A percentile compares a stretch with the other conserved stretches of the same genome.
phyloP scores from a whole-genome alignment of 495 filamentous ascomycete species.

The Schizothecium vesticola region DNA sequence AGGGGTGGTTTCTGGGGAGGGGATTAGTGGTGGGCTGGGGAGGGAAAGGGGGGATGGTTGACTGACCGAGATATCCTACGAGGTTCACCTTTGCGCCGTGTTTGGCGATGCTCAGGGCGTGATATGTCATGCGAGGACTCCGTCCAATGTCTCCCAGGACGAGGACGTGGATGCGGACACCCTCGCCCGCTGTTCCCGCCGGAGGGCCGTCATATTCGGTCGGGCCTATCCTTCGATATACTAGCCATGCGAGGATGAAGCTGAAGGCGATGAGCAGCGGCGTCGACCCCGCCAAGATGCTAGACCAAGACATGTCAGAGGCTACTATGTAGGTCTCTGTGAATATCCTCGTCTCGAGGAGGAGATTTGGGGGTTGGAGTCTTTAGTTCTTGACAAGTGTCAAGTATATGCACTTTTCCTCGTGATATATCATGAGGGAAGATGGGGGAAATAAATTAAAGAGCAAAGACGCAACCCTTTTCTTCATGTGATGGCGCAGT shows the following conservation, averaged over 20 bases:
- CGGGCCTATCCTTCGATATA: conserved; percentile 9
- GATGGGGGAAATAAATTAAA: not conserved
- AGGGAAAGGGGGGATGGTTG: conserved; percentile 1
- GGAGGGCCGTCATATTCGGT: conserved; percentile 21
- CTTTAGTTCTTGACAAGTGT: conserved; percentile 7
- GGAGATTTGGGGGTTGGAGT: not conserved
- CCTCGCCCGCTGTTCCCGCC: conserved; percentile 18
- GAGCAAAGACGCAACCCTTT: not conserved
- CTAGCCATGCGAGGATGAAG: not conserved
- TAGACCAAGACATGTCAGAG: not conserved
- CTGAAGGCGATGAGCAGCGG: conserved; percentile 1
- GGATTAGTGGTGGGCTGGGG: not conserved
- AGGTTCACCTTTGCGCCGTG: conserved; percentile 76
- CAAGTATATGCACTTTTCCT: not conserved
- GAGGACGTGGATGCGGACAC: conserved; percentile 67
- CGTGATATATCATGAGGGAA: not conserved
- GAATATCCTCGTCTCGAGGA: not conserved
- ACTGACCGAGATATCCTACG: conserved; percentile 77
- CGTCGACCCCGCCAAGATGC: not conserved
- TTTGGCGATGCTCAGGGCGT: conserved; percentile 86
- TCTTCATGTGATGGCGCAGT: not conserved
- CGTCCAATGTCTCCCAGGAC: conserved; percentile 97
- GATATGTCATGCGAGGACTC: conserved; percentile 98
- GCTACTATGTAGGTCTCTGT: no score
- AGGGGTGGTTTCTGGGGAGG: conserved; percentile 38